A percentile compares a stretch with the other conserved stretches of the same genome.
phyloP scores from a whole-genome alignment of 768 basidiomycete species.

The Lentinula detonsa region DNA sequence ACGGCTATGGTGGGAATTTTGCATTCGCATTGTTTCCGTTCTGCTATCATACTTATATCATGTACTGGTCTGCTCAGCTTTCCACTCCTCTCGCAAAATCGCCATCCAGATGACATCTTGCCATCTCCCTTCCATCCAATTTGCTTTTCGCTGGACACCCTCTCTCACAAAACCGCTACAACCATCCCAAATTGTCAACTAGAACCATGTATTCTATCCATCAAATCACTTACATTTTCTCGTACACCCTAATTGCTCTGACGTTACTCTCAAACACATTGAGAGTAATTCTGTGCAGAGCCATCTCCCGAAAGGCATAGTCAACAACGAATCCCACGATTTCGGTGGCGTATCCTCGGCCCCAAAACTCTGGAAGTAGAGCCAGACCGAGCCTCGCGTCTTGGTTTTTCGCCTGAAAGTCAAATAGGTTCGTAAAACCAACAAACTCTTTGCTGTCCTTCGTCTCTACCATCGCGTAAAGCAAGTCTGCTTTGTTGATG shows the following conservation, averaged over 20 bases:
- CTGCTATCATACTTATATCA: no score
- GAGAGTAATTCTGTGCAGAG: slow-evolving; percentile 34
- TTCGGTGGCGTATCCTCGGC: slow-evolving; percentile 34
- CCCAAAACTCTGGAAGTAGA: slow-evolving; percentile 25
- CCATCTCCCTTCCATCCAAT: slow-evolving; percentile 30
- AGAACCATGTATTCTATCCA: not conserved
- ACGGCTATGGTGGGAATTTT: no score
- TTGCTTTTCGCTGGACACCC: slow-evolving; percentile 27
- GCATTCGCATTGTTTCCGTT: not conserved
- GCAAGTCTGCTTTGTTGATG: not conserved
- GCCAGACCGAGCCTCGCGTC: slow-evolving; percentile 26
- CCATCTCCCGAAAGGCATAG: slow-evolving; percentile 31
- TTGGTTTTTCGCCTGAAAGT: slow-evolving; percentile 14
- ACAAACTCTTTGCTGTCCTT: not conserved
- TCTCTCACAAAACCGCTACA: slow-evolving; percentile 34
- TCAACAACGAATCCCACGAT: slow-evolving; percentile 33
- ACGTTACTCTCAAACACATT: slow-evolving; percentile 30
- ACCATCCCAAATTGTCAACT: not conserved
- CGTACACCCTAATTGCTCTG: slow-evolving; percentile 32
- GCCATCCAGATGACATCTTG: slow-evolving; percentile 32
- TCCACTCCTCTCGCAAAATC: slow-evolving; percentile 35
- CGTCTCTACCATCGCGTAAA: not conserved
- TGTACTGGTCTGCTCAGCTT: not conserved
- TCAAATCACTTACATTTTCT: slow-evolving; percentile 29
- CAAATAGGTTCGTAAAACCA: not conserved